Evolutionary conservation across 805 yeast species (phyloP).

Genomic region (Candida bentonensis): DNA sequence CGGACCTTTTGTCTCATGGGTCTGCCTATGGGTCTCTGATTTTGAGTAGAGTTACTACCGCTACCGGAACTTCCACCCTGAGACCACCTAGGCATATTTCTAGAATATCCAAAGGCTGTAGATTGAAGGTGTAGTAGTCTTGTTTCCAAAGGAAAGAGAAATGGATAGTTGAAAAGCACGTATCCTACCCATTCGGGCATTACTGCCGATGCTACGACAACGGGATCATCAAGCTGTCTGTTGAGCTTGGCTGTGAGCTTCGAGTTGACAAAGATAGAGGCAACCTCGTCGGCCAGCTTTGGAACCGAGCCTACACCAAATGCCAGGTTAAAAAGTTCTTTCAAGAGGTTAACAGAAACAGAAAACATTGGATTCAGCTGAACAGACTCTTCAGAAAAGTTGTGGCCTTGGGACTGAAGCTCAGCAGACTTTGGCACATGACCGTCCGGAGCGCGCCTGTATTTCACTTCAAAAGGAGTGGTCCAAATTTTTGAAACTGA

Average conservation of each 20-base stretch:
- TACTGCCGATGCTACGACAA: constrained; percentile 74
- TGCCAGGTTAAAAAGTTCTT: constrained; percentile 2
- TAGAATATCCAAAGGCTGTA: constrained; percentile 81
- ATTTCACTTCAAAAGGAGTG: constrained; percentile 3
- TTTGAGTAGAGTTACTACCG: constrained; percentile 14
- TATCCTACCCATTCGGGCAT: constrained; percentile 75
- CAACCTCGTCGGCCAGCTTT: constrained; percentile 5
- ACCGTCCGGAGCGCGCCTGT: constrained; percentile 3
- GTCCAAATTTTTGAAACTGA: not conserved
- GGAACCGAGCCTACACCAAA: constrained; percentile 2
- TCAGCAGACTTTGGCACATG: not conserved
- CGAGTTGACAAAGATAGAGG: constrained; percentile 45
- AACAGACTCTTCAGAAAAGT: not conserved
- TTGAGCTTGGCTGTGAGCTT: constrained; percentile 76
- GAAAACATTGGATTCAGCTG: constrained; percentile 2
- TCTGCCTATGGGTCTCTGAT: constrained; percentile 41
- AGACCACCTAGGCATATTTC: constrained; percentile 72
- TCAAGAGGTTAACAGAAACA: not conserved
- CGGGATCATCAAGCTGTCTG: constrained; percentile 78
- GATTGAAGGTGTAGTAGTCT: constrained; percentile 66
- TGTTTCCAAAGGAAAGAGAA: constrained; percentile 72
- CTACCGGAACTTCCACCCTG: constrained; percentile 3
- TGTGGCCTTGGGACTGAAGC: not conserved
- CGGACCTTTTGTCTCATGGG: constrained; percentile 69
- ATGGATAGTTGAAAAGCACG: constrained; percentile 62